A percentile compares a stretch with the other conserved stretches of the same genome.
Evolutionary conservation across 1,139 yeast genomes (phyloP).

Genomic region (Blastobotrys malaysiensis): DNA sequence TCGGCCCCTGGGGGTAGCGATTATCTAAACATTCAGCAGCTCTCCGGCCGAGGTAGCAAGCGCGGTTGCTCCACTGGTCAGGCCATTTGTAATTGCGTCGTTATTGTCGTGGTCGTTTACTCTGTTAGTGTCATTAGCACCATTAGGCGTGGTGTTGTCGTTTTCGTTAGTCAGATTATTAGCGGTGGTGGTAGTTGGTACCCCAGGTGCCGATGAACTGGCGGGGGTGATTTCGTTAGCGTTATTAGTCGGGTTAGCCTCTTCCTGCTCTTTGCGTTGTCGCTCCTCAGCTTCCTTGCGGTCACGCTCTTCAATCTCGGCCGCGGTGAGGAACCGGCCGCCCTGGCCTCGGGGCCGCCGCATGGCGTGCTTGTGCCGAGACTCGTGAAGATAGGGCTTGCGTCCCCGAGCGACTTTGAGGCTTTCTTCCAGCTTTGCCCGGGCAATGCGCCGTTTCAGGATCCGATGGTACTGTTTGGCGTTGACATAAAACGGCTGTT

Average conservation of each 20-base stretch:
- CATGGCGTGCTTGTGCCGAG: constrained; percentile 99
- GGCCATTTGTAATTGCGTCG: background rate
- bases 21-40: background rate
- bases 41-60: background rate
- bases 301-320: constrained; percentile 87
- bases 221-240: constrained; percentile 1
- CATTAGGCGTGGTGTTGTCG: constrained; percentile 1
- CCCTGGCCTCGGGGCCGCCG: constrained; percentile 99
- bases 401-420: constrained; percentile 85
- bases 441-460: constrained; percentile 82
- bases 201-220: too few species aligned
- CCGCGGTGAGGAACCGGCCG: constrained; percentile 92
- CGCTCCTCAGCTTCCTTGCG: constrained; percentile 40
- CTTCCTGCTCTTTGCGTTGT: background rate
- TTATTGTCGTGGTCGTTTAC: constrained; percentile 1
- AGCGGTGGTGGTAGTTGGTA: background rate
- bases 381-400: constrained; percentile 92
- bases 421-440: constrained; percentile 88
- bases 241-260: background rate
- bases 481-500: constrained; percentile 94
- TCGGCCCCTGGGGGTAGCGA: too few species aligned
- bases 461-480: constrained; percentile 97
- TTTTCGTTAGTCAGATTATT: constrained; percentile 2
- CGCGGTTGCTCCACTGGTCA: background rate
- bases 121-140: background rate